Base-by-base conservation (phyloP, 2,329 filamentous ascomycete species). In the Grosmannia huntii region DNA sequence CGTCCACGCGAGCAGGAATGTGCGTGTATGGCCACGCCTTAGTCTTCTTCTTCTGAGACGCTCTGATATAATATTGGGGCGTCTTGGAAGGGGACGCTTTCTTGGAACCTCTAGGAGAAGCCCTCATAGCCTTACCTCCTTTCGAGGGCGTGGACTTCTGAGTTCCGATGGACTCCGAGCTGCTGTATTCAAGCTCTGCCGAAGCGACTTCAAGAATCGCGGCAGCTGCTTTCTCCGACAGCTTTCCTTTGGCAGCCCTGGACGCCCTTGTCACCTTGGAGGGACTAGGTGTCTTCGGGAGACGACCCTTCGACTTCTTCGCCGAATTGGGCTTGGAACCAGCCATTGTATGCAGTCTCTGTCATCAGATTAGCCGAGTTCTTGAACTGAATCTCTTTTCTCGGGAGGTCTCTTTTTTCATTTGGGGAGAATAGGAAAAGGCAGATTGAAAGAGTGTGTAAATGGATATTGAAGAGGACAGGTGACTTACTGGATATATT, bases 1-100 rank as follows among this genome's bases (percentile, higher is more conserved):
- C 62, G 0, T 62, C 57, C n/a, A 53, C 50, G 6, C 56, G 27
- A 4, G 59, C 60, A 1, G 61, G 64, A 23, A 64, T 49, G 14
- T 64, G 64, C 1, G 63, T 62, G 21, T 41, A 60, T 2, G 48
- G 23, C 62, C 60, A 62, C 2, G 7, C 16, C 11, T 46, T 48
- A 25, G 60, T 41, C 23, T 57, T 49, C 56, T 23, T 44, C 33
- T 52, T 53, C 10, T 9, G 5, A 5, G 50, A 38, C 33, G 33
- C 25, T 23, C 50, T 56, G 48, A 16, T 5, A 21, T 16, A 11
- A 1, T 4, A 9, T 2, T 14, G 4, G 14, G 36, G 36, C 36
- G 36, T 11, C 28, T 53, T 28, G 50, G 19, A 23, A 23, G 19
- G 21, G 49, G 19, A 33, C 3, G 3, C 21, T 25, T 23, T 14